Evolutionary conservation across 2,329 filamentous ascomycete genomes (phyloP).

Genomic region (Huntiella decipiens): DNA sequence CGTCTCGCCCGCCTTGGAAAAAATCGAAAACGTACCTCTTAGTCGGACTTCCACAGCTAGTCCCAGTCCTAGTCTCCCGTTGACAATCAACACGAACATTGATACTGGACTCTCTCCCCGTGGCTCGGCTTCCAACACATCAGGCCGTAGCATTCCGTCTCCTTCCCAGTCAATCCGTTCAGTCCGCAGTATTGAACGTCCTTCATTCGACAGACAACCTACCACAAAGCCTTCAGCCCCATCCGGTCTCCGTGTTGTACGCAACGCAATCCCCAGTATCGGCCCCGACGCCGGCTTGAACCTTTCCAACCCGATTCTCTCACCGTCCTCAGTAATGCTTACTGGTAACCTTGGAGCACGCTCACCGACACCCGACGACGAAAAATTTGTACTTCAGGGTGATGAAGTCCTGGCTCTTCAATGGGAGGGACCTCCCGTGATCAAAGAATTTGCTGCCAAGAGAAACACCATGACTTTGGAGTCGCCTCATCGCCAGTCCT

Average conservation of each 20-base stretch:
- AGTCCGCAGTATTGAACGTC: conserved; percentile 8
- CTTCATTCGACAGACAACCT: conserved; percentile 8
- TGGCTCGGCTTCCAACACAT: conserved; percentile 6
- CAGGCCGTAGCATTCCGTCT: conserved; percentile 8
- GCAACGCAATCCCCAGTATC: conserved; percentile 8
- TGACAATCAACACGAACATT: neutral
- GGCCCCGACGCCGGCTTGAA: conserved; percentile 4
- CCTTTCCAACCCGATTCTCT: neutral
- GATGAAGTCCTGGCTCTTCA: conserved; percentile 18
- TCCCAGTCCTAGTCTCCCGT: neutral
- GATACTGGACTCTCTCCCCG: conserved; percentile 9
- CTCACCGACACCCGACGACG: conserved; percentile 7
- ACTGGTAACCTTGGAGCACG: conserved; percentile 2
- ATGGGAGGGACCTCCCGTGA: conserved; percentile 22
- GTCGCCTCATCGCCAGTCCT: conserved; percentile 26
- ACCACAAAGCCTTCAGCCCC: conserved; percentile 8
- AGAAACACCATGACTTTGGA: conserved; percentile 31
- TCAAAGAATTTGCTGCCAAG: conserved; percentile 29
- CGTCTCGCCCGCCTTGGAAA: conserved; percentile 1
- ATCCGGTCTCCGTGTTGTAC: conserved; percentile 8
- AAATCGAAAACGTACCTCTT: neutral
- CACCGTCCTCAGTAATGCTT: conserved; percentile 2
- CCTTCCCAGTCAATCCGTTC: conserved; percentile 9
- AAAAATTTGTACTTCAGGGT: conserved; percentile 14
- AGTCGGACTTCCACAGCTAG: conserved; percentile 6